Base-by-base conservation (phyloP, 1,139 yeast genomes). In the Torulaspora globosa region DNA sequence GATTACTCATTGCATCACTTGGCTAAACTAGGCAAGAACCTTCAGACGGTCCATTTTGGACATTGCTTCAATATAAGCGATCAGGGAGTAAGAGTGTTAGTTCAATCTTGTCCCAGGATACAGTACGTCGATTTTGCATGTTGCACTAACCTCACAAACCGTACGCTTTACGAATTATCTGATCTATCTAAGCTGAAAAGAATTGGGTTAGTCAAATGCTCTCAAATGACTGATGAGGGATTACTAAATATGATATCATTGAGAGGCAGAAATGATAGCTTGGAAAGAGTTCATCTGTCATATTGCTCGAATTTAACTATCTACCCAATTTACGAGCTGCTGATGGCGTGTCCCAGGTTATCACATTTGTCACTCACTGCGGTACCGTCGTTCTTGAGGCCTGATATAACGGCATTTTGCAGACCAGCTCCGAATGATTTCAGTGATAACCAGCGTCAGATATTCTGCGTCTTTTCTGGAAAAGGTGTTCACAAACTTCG, bases 371-470 rank as follows among this genome's bases (percentile, higher is more conserved):
- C 90, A 10, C 70, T 84, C 47, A 92, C 98, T 0, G 98, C 98
- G 1, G 90, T 92, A 21, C 76, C 84, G 2, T 86, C 96, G 26
- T 92, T 92, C 68, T 74, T 92, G 62, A 76, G 96, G 52, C 76
- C 84, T 15, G 97, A 92, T 59, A 79, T 92, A 43, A 84, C 94
- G 1, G 82, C 79, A 56, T 90, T 80, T 66, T 90, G 97, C 63
- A 82, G 98, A 29, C 86, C 84, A n/a, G 95, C 97, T 1, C 98
- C 98, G 2, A 80, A 87, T 11, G 97, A 90, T 59, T 90, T 92
- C 63, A 89, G 85, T 48, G 89, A 83, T 49, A 85, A 84, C 58
- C 98, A 92, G 66, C 83, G 83, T 56, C 78, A 84, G 15, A 77
- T 87, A 43, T 92, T 92, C 60, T 92, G 98, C 68, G 98, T 92